A percentile compares a stretch with the other conserved stretches of the same genome.
Conservation (phyloP, 129 eudicot species). For the Cynara cardunculus region DNA sequence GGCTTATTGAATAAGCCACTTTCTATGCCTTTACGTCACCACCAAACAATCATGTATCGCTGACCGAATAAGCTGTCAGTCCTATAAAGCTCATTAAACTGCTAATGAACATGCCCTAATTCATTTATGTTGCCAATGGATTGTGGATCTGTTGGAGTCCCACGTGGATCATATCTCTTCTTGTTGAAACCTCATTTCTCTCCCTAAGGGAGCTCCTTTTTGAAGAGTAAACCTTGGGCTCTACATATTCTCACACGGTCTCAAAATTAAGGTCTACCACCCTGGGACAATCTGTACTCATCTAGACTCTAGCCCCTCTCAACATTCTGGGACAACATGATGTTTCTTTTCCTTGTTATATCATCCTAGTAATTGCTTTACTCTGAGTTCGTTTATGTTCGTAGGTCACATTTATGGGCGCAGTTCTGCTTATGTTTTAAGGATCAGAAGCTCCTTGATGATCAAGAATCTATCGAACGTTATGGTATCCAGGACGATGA, state of each 20-base stretch:
- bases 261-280: background rate
- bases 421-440: background rate
- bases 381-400: background rate
- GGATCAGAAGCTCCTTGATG: background rate
- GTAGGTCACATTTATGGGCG: background rate
- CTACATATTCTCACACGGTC: background rate
- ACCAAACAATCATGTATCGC: background rate
- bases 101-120: background rate
- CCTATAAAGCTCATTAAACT: background rate
- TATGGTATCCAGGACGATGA: background rate
- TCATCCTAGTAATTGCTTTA: background rate
- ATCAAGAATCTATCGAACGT: background rate
- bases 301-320: too few species aligned
- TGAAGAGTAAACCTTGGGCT: background rate
- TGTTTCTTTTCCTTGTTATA: background rate
- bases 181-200: background rate
- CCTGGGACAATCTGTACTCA: background rate
- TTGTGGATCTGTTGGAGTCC: background rate
- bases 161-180: background rate
- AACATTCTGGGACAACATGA: background rate
- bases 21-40: too few species aligned
- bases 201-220: background rate
- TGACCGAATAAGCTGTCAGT: background rate
- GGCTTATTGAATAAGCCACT: background rate
- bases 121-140: background rate